phyloP scores from a whole-genome alignment of 495 filamentous ascomycete species.

The Chlorociboria aeruginascens region DNA sequence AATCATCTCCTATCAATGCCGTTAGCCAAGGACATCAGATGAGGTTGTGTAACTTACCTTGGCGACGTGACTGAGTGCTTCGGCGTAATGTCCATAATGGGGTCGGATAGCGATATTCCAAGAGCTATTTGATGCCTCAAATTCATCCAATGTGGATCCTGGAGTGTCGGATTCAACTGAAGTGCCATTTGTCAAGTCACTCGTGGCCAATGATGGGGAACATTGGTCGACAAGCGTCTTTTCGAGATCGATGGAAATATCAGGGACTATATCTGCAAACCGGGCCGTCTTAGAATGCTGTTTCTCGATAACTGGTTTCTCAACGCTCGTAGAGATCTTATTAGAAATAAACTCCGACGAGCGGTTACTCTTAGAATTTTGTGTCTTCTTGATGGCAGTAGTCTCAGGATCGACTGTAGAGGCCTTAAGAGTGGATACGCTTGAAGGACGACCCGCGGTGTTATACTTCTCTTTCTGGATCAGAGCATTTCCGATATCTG shows the following conservation, averaged over 20 bases:
- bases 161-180: not conserved
- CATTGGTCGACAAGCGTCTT: not conserved
- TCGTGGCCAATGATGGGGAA: not conserved
- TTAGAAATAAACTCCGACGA: too few species aligned
- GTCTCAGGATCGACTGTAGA: too few species aligned
- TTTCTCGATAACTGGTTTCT: not conserved
- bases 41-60: constrained; percentile 6
- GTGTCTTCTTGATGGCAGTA: too few species aligned
- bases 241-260: not conserved
- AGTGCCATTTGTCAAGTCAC: constrained; percentile 5
- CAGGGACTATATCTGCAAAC: not conserved
- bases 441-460: too few species aligned
- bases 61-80: constrained; percentile 11
- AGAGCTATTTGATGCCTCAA: not conserved
- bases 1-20: constrained; percentile 10
- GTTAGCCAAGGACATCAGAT: not conserved
- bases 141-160: constrained; percentile 3
- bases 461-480: too few species aligned
- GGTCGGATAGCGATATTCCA: constrained; percentile 17
- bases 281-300: not conserved
- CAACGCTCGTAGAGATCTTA: not conserved
- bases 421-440: too few species aligned
- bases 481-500: too few species aligned
- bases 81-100: constrained; percentile 6
- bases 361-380: too few species aligned